phyloP scores from a whole-genome alignment of 345 rosid genomes.

The Euphorbia tirucalli region DNA sequence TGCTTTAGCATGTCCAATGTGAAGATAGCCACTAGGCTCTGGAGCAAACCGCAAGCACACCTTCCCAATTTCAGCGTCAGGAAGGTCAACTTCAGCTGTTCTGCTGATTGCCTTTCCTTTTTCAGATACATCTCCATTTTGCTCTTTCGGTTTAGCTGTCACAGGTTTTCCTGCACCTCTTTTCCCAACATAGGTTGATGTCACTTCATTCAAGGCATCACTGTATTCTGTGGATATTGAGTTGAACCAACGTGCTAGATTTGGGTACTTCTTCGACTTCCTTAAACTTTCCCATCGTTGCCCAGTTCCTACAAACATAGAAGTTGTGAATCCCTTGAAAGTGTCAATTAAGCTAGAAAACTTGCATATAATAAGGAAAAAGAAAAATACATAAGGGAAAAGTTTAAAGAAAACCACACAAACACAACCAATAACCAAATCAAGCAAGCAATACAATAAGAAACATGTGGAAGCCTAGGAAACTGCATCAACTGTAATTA shows the following conservation, averaged over 20 bases:
- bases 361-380: background rate
- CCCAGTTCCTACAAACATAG: constrained; percentile 54
- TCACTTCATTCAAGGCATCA: constrained; percentile 49
- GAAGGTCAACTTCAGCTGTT: constrained; percentile 67
- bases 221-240: constrained; percentile 60
- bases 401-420: background rate
- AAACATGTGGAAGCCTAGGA: too few relatives aligned
- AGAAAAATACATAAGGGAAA: background rate
- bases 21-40: constrained; percentile 96
- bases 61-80: constrained; percentile 75
- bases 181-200: constrained; percentile 49
- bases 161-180: constrained; percentile 57
- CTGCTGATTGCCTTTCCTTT: constrained; percentile 49
- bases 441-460: too few relatives aligned
- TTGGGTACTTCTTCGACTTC: constrained; percentile 85
- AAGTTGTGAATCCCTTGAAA: constrained; percentile 4
- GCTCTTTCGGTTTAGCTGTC: constrained; percentile 46
- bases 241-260: constrained; percentile 80
- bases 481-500: too few relatives aligned
- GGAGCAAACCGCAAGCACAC: constrained; percentile 90
- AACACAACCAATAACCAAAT: too few relatives aligned
- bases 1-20: constrained; percentile 93
- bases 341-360: background rate
- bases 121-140: constrained; percentile 43
- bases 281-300: constrained; percentile 91